Evolutionary conservation across 2,329 filamentous ascomycete genomes (phyloP), one percentile per base, ranked within the genome.

Genomic region (Botrytis deweyae): DNA sequence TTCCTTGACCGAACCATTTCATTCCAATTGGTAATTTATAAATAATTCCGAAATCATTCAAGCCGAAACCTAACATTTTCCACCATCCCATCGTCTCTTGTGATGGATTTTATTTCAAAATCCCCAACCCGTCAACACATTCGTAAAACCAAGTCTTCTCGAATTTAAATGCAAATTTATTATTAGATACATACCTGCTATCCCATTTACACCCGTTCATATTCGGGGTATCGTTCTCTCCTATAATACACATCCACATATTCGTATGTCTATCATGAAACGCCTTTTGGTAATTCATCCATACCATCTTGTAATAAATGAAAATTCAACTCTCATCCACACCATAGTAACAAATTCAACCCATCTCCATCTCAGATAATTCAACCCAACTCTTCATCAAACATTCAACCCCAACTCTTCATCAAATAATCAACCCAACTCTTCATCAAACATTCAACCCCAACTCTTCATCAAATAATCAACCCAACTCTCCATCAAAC

Each of bases 181-280:
- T 29, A 42, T 68, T 42, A 55, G 14, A 52, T 58, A 68, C n/a
- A 42, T 44, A 33, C 16, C 25, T 7, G 18, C 49, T 68, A 58
- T 58, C 10, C 66, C 66, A 42, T 68, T 55, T 68, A 68, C 65
- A 25, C 65, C 65, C 36, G 49, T 55, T 55, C 16, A 68, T 68
- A 29, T 29, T 68, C 65, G 49, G 65, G 65, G 65, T 68, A 68
- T 68, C 65, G 7, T 68, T 10, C 49, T 58, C 18, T 42, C 22
- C 1, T 58, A 40, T 22, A 20, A n/a, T 68, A 58, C 16, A 68
- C 42, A 22, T 40, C n/a, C 49, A 42, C n/a, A 29, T 68, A 42
- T 29, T 18, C 49, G 22, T 36, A 29, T 58, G 33, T 20, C 36
- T 52, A 14, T 18, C 25, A 25, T 38, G 8, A 40, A 68, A 58